Base-by-base conservation (phyloP, 2,329 filamentous ascomycete species). In the Microthyrium microscopicum region DNA sequence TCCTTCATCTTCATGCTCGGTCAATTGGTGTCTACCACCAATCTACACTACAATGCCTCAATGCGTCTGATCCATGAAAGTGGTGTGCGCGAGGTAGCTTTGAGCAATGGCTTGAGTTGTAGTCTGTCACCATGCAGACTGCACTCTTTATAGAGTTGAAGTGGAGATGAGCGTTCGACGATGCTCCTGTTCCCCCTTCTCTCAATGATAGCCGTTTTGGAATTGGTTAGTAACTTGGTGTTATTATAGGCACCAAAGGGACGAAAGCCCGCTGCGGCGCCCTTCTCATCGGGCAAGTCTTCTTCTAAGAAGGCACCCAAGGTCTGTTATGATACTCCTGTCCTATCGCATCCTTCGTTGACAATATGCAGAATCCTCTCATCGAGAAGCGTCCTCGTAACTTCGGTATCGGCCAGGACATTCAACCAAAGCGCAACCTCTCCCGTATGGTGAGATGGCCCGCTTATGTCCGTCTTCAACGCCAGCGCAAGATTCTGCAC, bases 351-450 rank as follows among this genome's bases (percentile, higher is more conserved):
- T 6, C 15, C 4, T 15, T 13, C 33, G 29, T 38, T 42, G 21
- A 43, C 34, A 31, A 20, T 38, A 31, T 40, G 33, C 44, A 98
- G 89, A 98, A 95, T 77, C 89, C 89, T 61, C 85, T 98, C 59
- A 76, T 98, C 65, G 89, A 98, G 83, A 92, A 89, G 73, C 82
- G 85, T 53, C 66, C 83, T 54, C 81, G 81, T 58, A 98, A 98
- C 83, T 98, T 74, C 65, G 89, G 87, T 60, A 92, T 98, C 60
- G 89, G 89, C 59, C 85, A 95, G 73, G 87, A 94, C 67, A 84
- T 95, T 65, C 89, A 95, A 70, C 85, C 87, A 54, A 75, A 73
- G 60, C 81, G 85, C 59, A 95, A 98, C 71, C 73, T 57, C 33
- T 49, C 46, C 30, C 55, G 55, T 46, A 94, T 98, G 83, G 85